A percentile compares a stretch with the other conserved stretches of the same genome.
These are phyloP conservation scores for Entomortierella beljakovae DNA, from an alignment of 192 early-diverging fungal genomes.

Conservation along the genomic window DNA sequence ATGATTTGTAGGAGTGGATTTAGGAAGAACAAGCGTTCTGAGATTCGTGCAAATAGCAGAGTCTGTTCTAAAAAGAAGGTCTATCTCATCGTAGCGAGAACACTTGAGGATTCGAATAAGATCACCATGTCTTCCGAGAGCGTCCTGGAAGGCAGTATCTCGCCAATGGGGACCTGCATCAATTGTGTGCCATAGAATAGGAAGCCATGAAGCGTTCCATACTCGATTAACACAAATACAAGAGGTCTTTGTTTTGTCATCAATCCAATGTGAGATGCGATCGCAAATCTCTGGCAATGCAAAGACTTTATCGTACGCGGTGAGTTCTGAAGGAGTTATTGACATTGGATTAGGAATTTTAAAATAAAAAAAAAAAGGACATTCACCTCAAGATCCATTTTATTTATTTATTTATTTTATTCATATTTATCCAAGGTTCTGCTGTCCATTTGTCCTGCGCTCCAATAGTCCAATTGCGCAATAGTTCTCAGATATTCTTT, in stretches of 20 bases:
- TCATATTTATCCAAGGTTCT: too few relatives aligned
- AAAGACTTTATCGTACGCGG: conserved; percentile 2
- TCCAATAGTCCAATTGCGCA: too few relatives aligned
- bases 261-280: conserved; percentile 19
- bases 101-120: conserved; percentile 30
- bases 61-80: conserved; percentile 3
- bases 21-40: conserved; percentile 16
- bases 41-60: conserved; percentile 18
- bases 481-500: too few relatives aligned
- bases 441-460: too few relatives aligned
- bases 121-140: conserved; percentile 24
- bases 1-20: conserved; percentile 15
- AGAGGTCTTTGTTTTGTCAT: conserved; percentile 10
- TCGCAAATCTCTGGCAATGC: conserved; percentile 30
- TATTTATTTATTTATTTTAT: too few relatives aligned
- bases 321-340: not conserved
- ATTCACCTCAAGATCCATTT: too few relatives aligned
- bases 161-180: conserved; percentile 30
- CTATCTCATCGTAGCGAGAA: conserved; percentile 36
- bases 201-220: conserved; percentile 29
- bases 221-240: conserved; percentile 14
- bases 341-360: too few relatives aligned
- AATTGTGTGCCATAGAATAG: conserved; percentile 38
- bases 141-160: conserved; percentile 6
- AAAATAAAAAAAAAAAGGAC: too few relatives aligned